Conservation (phyloP, 257 asterid genomes). For the Solanum clarkiae region DNA sequence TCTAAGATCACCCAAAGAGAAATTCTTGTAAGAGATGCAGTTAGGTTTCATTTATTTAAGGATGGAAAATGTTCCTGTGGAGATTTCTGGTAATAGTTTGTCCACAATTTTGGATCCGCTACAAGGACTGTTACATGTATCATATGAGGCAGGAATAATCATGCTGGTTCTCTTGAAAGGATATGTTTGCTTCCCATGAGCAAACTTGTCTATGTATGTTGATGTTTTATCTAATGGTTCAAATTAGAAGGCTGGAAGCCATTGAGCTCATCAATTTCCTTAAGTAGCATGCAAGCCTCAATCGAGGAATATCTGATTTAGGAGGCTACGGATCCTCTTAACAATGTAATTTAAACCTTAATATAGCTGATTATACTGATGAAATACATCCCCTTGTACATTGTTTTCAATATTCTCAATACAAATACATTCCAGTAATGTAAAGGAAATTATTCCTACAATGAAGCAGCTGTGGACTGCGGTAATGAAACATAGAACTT, state of each 20-base stretch:
- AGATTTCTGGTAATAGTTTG: slow-evolving; percentile 26
- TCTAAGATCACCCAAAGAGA: slow-evolving; percentile 33
- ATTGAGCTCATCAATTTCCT: background rate
- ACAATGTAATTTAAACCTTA: background rate
- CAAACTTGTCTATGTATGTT: background rate
- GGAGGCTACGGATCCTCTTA: background rate
- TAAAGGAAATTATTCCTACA: background rate
- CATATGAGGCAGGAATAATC: background rate
- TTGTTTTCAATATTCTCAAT: background rate
- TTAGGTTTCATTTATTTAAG: slow-evolving; percentile 30
- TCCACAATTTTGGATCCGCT: background rate
- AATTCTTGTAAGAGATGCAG: slow-evolving; percentile 35
- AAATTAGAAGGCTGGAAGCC: background rate
- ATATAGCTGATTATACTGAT: background rate
- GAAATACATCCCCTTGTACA: background rate
- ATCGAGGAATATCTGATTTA: background rate
- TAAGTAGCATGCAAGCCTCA: background rate
- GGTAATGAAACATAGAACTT: background rate
- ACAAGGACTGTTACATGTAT: background rate
- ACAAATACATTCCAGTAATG: background rate
- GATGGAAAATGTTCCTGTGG: slow-evolving; percentile 38
- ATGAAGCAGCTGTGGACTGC: background rate
- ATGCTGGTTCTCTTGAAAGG: background rate
- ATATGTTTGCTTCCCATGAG: background rate
- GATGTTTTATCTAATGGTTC: background rate